Evolutionary conservation across 257 asterid species (phyloP).

Genomic region (Parsonsia alboflavescens): DNA sequence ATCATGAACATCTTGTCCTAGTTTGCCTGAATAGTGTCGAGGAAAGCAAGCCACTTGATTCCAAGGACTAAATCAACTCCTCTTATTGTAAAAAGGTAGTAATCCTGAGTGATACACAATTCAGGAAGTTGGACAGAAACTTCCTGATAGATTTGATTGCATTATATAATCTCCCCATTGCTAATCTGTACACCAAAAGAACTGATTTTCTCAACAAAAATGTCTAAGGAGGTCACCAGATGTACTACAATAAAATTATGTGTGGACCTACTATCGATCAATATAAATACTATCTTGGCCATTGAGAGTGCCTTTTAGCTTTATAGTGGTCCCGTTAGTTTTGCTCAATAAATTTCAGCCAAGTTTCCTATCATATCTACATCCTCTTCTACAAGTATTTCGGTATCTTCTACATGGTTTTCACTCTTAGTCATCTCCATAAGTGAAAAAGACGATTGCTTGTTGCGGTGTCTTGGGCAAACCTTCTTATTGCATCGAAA

Average conservation of each 20-base stretch:
- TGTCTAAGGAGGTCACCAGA: neutral
- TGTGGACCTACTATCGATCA: neutral
- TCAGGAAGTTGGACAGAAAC: neutral
- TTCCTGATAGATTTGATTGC: neutral
- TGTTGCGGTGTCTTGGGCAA: too few relatives aligned
- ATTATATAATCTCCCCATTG: neutral
- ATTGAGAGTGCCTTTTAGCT: too few relatives aligned
- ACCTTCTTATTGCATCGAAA: too few relatives aligned
- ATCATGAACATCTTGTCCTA: constrained; percentile 14
- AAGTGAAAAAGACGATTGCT: too few relatives aligned
- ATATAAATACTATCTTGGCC: too few relatives aligned
- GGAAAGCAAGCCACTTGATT: constrained; percentile 10
- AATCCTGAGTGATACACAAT: neutral
- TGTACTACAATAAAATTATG: neutral
- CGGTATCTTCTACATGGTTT: too few relatives aligned
- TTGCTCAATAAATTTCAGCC: too few relatives aligned
- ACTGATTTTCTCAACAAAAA: neutral
- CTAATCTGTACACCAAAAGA: constrained; percentile 10
- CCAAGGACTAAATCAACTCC: constrained; percentile 6
- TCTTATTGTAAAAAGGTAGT: constrained; percentile 6
- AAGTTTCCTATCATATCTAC: too few relatives aligned
- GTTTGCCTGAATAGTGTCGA: constrained; percentile 16
- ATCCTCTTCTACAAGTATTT: too few relatives aligned
- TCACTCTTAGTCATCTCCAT: too few relatives aligned
- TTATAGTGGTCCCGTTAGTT: too few relatives aligned